These are phyloP conservation scores for Chondrus crispus DNA, from an alignment of 23 red algal genomes.

Conservation along the genomic window DNA sequence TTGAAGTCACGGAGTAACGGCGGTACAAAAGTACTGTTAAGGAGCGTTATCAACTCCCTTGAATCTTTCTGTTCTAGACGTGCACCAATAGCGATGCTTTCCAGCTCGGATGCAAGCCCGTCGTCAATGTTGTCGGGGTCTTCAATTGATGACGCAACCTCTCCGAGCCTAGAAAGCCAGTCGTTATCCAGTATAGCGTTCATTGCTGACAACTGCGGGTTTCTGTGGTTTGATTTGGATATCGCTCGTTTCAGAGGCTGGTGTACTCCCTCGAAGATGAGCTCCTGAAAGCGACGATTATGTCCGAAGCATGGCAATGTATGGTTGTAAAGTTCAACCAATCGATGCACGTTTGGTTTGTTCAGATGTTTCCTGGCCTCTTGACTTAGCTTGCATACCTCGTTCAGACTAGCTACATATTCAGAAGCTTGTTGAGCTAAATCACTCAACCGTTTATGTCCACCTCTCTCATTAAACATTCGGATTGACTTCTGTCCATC, in stretches of 20 bases:
- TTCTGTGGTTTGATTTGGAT: not conserved
- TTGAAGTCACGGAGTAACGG: no score
- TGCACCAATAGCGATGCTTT: no score
- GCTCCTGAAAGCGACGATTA: not conserved
- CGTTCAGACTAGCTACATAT: not conserved
- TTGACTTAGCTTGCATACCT: not conserved
- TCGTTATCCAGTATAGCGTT: not conserved
- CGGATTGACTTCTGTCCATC: no score
- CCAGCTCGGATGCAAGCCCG: no score
- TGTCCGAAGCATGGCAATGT: not conserved
- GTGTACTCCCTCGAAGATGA: not conserved
- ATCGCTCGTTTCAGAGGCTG: not conserved
- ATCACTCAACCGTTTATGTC: no score
- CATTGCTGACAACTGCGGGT: not conserved
- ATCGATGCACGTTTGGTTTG: not conserved
- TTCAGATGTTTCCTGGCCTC: not conserved
- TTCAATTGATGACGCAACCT: no score
- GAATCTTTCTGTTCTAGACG: no score
- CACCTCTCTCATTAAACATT: no score
- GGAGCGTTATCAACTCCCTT: no score
- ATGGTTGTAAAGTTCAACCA: not conserved
- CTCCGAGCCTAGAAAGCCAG: not conserved
- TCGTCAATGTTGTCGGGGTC: no score
- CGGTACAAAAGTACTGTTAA: no score
- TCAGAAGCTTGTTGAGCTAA: no score